Base-by-base conservation (phyloP, 257 asterid species). In the Solanum dulcamara region DNA sequence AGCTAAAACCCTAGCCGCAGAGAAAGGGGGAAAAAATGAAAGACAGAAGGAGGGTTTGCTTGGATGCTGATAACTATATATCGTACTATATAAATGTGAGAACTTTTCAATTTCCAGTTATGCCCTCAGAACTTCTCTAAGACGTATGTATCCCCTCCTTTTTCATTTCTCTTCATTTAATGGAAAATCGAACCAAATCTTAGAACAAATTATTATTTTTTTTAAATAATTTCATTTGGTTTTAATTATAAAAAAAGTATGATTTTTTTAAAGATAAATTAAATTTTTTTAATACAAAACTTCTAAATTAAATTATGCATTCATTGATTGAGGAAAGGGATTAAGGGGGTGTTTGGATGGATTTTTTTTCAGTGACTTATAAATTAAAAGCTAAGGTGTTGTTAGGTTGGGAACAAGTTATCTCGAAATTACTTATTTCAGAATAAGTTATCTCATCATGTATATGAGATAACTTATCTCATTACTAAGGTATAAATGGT, bases 1-100 rank as follows among this genome's bases (percentile, higher is more conserved):
- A 30, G 44, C 83, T 79, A 48, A 79, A 79, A 79, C 83, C 83
- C 83, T 79, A 79, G 83, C 83, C 64, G 83, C 83, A 28, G 28
- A 46, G 42, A 50, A 77, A n/a, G 38, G 59, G 7, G 30, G 14
- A 14, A 18, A 48, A 48, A 33, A 77, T 48, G 64, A 9, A 26
- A 28, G 18, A 77, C 40, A 9, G 44, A 14, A 18, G 24, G 62
- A 79, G 28, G 42, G 64, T 70, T 70, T 20, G 80, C 44, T 37
- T 37, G 18, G 50, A 26, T 20, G 32, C 51, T 4, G 51, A 70
- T 70, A 70, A 37, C 62, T 20, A 3, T 37, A 35, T 37, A 70
- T 70, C 32, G 17, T 70, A n/a, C 80, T 70, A 35, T 70, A 70
- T 70, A 70, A 20, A 70, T 37, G 80, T 6, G 32, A 20, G 4